Conservation (phyloP, 345 rosid genomes). For the Laguncularia racemosa region DNA sequence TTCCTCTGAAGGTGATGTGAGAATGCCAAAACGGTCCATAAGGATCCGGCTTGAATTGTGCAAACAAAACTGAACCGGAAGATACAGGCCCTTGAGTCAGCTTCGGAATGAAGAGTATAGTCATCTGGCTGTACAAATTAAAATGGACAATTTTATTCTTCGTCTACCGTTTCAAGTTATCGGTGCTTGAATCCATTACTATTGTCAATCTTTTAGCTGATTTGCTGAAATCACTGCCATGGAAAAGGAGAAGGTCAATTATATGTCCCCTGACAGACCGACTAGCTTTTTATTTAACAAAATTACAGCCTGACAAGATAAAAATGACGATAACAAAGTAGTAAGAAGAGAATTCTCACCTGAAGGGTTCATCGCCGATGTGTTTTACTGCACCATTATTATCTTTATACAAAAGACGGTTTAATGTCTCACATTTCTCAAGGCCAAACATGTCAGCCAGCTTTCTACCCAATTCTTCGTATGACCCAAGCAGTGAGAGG, state of each 20-base stretch:
- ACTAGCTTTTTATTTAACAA: neutral
- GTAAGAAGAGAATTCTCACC: slow-evolving; percentile 17
- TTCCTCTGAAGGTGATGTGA: too few relatives aligned
- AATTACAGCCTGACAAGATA: neutral
- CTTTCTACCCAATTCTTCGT: slow-evolving; percentile 36
- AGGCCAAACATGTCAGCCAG: slow-evolving; percentile 40
- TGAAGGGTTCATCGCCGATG: slow-evolving; percentile 39
- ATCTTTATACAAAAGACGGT: slow-evolving; percentile 33
- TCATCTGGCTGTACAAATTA: too few relatives aligned
- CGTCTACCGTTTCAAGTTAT: slow-evolving; percentile 8
- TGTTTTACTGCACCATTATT: slow-evolving; percentile 32
- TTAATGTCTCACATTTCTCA: slow-evolving; percentile 25
- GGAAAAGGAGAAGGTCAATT: slow-evolving; percentile 4
- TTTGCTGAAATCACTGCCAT: slow-evolving; percentile 40
- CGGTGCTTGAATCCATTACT: slow-evolving; percentile 42
- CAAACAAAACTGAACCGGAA: too few relatives aligned
- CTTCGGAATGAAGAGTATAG: too few relatives aligned
- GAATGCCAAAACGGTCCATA: too few relatives aligned
- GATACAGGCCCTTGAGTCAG: too few relatives aligned
- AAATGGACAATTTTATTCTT: too few relatives aligned
- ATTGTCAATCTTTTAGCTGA: slow-evolving; percentile 53
- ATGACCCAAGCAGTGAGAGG: slow-evolving; percentile 35
- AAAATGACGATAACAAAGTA: neutral
- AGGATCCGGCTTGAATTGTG: too few relatives aligned
- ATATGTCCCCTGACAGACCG: neutral